A percentile compares a stretch with the other conserved stretches of the same genome.
Evolutionary conservation across 2,329 filamentous ascomycete species (phyloP).

Genomic region (Xylaria sp.): DNA sequence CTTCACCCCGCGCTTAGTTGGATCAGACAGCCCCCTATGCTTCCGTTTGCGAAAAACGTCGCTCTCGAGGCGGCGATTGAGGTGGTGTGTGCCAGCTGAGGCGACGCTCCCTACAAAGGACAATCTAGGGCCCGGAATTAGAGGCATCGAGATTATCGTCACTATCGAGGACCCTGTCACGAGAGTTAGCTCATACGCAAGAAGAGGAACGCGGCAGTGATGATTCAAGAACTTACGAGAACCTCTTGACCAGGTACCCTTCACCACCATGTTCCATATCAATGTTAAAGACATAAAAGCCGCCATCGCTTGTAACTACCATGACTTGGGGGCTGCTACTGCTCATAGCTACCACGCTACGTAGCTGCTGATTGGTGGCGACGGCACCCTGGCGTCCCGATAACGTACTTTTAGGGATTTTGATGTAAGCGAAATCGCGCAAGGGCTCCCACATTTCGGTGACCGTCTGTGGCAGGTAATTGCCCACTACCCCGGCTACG

Average conservation of each 20-base stretch:
- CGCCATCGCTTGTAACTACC: conserved; percentile 95
- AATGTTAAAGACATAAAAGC: conserved; percentile 93
- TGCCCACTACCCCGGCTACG: conserved; percentile 86
- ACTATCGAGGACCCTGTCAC: conserved; percentile 56
- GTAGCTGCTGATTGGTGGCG: conserved; percentile 57
- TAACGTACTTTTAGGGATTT: conserved; percentile 70
- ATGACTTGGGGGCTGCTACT: conserved; percentile 94
- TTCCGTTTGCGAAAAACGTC: not conserved
- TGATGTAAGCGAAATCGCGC: conserved; percentile 95
- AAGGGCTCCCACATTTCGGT: conserved; percentile 98
- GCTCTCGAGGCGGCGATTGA: not conserved
- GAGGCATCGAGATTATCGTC: conserved; percentile 61
- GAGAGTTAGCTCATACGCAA: not conserved
- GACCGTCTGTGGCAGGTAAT: conserved; percentile 90
- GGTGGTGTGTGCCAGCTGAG: too few species aligned
- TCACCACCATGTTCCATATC: conserved; percentile 95
- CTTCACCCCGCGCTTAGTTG: too few species aligned
- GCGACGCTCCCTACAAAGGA: not conserved
- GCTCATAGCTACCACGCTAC: conserved; percentile 97
- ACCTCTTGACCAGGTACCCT: conserved; percentile 87
- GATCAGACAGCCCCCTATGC: too few species aligned
- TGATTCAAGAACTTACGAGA: conserved; percentile 70
- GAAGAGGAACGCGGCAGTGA: not conserved
- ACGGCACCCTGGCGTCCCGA: conserved; percentile 37
- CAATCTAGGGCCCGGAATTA: conserved; percentile 47